Base-by-base conservation (phyloP, 106 monocot species). In the Acanthochlamys bracteata region DNA sequence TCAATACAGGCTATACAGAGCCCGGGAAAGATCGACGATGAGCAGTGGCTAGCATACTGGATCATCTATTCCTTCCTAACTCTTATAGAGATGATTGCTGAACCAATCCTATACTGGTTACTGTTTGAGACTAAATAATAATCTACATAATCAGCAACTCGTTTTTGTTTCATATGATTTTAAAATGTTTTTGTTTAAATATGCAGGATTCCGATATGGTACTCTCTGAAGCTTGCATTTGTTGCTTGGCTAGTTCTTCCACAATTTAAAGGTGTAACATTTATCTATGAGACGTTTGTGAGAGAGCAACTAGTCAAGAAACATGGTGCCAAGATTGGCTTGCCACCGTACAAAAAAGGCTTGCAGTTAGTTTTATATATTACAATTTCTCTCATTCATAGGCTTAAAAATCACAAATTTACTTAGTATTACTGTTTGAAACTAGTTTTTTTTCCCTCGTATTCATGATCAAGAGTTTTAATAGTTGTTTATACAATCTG, bases 1-100 rank as follows among this genome's bases (percentile, higher is more conserved):
- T 95, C 94, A 10, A 68, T 95, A 11, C 59, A 46, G 21, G 90
- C 94, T 7, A 86, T 95, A n/a, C 90, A 95, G 82, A 95, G 86
- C 84, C 71, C 75, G 10, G 72, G 82, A 4, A 90, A 82, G 84
- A 23, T 74, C 0, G 90, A 95, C 57, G 94, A 90, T 47, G 90
- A 95, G 74, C 94, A 95, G 25, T 94, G 93, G 93, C 68, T 93
- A 41, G 89, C 93, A 0, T 93, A 93, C 53, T 93, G 93, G 93
- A 93, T 93, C 64, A 26, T 93, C 17, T 93, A 93, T 76, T 93
- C 93, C 11, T 81, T 93, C 67, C 64, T 93, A 3, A 93, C 93
- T 23, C 80, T 93, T 0, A 65, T 73, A 63, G 93, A 93, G 93
- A 93, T 93, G 83, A 76, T 86, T 27, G 76, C 81, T 1, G 81